A percentile compares a stretch with the other conserved stretches of the same genome.
phyloP scores from a whole-genome alignment of 2,329 filamentous ascomycete genomes.

The Celoporthe dispersa region DNA sequence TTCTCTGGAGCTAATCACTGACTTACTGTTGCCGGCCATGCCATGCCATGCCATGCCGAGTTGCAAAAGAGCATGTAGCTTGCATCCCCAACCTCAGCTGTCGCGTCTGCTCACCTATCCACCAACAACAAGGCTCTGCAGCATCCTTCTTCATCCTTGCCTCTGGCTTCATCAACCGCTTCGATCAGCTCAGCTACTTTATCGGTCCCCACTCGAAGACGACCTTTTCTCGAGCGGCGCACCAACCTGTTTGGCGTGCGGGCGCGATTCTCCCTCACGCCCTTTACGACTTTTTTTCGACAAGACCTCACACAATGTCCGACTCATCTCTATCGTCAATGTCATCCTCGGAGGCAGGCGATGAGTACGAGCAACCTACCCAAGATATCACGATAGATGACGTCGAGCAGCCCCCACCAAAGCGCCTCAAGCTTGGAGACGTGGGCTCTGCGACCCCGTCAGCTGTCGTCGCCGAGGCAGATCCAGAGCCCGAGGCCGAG shows the following conservation, averaged over 20 bases:
- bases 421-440: slow-evolving; percentile 52
- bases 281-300: neutral
- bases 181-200: neutral
- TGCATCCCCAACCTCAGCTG: neutral
- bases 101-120: neutral
- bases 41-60: slow-evolving; percentile 9
- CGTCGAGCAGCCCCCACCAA: slow-evolving; percentile 47
- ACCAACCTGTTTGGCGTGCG: neutral
- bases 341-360: slow-evolving; percentile 43
- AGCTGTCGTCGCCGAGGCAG: slow-evolving; percentile 48
- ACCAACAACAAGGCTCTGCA: neutral
- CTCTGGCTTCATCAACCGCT: neutral
- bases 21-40: slow-evolving; percentile 9
- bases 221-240: slow-evolving; percentile 2
- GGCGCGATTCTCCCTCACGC: slow-evolving; percentile 4
- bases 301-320: slow-evolving; percentile 25
- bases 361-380: slow-evolving; percentile 52
- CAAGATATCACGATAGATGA: slow-evolving; percentile 46
- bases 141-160: neutral
- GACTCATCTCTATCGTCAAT: slow-evolving; percentile 55
- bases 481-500: slow-evolving; percentile 56
- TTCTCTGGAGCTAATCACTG: neutral
- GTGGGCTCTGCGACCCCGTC: slow-evolving; percentile 50
- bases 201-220: neutral
- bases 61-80: slow-evolving; percentile 1